A percentile compares a stretch with the other conserved stretches of the same genome.
These are phyloP conservation scores for Alternaria hordeiaustralica DNA, from an alignment of 2,329 filamentous ascomycete genomes.

Conservation along the genomic window DNA sequence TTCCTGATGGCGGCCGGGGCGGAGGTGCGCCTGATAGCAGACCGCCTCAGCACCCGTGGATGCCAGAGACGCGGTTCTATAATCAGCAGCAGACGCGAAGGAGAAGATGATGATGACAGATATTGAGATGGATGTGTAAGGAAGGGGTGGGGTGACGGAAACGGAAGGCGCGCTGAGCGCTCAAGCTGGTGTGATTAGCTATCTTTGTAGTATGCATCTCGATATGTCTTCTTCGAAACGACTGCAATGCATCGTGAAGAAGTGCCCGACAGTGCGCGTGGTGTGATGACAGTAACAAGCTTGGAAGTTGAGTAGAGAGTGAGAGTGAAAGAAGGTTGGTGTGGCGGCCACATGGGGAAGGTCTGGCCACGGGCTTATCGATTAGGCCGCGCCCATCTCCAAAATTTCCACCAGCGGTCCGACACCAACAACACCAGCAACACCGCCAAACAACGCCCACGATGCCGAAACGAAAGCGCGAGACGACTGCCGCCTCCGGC, in stretches of 20 bases:
- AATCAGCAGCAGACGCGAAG: not conserved
- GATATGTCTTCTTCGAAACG: fast-evolving
- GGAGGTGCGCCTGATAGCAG: not conserved
- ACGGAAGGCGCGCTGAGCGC: not conserved
- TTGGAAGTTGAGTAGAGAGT: too few relatives aligned
- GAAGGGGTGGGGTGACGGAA: not conserved
- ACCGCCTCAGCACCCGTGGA: not conserved
- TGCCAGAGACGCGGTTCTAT: not conserved
- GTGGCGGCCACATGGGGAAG: not conserved
- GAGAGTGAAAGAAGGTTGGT: not conserved
- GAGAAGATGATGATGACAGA: not conserved
- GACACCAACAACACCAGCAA: slow-evolving; percentile 3
- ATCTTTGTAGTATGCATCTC: not conserved
- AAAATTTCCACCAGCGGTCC: slow-evolving; percentile 15
- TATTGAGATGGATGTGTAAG: not conserved
- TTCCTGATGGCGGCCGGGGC: not conserved
- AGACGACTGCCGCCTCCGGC: slow-evolving; percentile 16
- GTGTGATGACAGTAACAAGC: not conserved
- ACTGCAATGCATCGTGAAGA: not conserved
- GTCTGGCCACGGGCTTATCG: slow-evolving; percentile 12
- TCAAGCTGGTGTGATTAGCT: not conserved
- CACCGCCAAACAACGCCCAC: not conserved
- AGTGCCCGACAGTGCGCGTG: not conserved
- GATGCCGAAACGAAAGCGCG: slow-evolving; percentile 48
- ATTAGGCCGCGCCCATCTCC: slow-evolving; percentile 8